phyloP scores from a whole-genome alignment of 116 monocot species.

The Zostera marina region DNA sequence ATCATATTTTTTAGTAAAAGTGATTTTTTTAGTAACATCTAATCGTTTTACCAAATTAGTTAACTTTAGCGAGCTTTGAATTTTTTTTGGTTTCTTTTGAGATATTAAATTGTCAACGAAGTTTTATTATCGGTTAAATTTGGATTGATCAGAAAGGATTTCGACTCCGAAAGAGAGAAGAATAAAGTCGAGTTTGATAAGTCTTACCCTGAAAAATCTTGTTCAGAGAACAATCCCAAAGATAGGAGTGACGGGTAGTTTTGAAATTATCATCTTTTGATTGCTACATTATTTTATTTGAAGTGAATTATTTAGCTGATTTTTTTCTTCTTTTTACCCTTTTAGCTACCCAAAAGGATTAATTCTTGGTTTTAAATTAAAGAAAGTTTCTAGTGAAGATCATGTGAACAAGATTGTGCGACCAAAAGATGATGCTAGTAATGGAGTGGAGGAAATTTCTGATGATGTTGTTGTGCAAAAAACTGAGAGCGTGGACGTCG shows the following conservation, averaged over 20 bases:
- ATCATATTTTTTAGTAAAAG: no score
- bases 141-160: slow-evolving; percentile 33
- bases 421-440: background rate
- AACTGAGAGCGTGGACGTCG: background rate
- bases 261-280: background rate
- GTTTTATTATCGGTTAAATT: background rate
- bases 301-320: background rate
- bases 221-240: slow-evolving; percentile 8
- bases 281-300: background rate
- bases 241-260: slow-evolving; percentile 25
- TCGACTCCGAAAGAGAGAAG: slow-evolving; percentile 58
- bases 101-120: background rate
- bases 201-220: slow-evolving; percentile 19
- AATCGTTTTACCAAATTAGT: no score
- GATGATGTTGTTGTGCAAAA: slow-evolving; percentile 12
- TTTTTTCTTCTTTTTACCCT: background rate
- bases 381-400: slow-evolving; percentile 6
- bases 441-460: slow-evolving; percentile 15
- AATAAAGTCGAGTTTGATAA: slow-evolving; percentile 20
- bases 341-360: slow-evolving; percentile 73
- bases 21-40: no score
- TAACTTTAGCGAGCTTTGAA: no score
- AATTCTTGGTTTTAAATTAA: slow-evolving; percentile 69
- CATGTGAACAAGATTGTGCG: background rate
- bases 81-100: no score